Percentiles rank a stretch among this genome's conserved stretches.
Evolutionary conservation across 78 protist species (phyloP).

Genomic region (Creolimax fragrantissima): DNA sequence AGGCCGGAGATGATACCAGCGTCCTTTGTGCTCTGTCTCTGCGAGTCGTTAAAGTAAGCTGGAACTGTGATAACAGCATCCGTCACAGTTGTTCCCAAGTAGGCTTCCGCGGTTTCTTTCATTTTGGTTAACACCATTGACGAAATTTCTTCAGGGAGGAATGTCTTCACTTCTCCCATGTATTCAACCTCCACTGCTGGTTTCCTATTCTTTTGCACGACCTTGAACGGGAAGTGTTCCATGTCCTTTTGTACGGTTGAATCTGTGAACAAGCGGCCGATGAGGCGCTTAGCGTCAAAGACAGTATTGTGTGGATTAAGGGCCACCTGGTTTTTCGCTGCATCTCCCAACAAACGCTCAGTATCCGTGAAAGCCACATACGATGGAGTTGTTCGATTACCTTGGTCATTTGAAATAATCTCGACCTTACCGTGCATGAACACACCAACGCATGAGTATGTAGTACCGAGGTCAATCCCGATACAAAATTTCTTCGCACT

Average conservation of each 20-base stretch:
- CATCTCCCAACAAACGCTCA: constrained; percentile 86
- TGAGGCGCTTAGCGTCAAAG: constrained; percentile 90
- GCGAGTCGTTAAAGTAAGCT: constrained; percentile 94
- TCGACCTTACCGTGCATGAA: constrained; percentile 67
- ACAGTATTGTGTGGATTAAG: constrained; percentile 91
- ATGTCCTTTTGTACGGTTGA: constrained; percentile 52
- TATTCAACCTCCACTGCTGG: constrained; percentile 58
- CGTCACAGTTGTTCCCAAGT: constrained; percentile 64
- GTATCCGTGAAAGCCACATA: constrained; percentile 21
- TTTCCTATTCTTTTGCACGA: constrained; percentile 38
- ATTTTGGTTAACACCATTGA: constrained; percentile 82
- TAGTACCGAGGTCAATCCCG: constrained; percentile 26
- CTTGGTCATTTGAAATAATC: constrained; percentile 85
- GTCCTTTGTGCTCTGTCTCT: constrained; percentile 91
- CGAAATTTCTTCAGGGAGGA: constrained; percentile 77
- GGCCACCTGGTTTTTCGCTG: constrained; percentile 79
- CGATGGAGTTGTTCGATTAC: constrained; percentile 85
- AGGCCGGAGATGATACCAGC: constrained; percentile 90
- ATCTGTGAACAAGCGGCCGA: constrained; percentile 57
- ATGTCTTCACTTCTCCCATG: constrained; percentile 54
- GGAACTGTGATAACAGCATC: constrained; percentile 85
- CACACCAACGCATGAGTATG: constrained; percentile 40
- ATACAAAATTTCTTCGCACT: too few species aligned
- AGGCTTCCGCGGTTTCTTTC: constrained; percentile 81
- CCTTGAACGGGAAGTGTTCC: constrained; percentile 90